Evolutionary conservation across 2,329 filamentous ascomycete species (phyloP), one percentile per base, ranked within the genome.

Genomic region (Epichloe bromicola): DNA sequence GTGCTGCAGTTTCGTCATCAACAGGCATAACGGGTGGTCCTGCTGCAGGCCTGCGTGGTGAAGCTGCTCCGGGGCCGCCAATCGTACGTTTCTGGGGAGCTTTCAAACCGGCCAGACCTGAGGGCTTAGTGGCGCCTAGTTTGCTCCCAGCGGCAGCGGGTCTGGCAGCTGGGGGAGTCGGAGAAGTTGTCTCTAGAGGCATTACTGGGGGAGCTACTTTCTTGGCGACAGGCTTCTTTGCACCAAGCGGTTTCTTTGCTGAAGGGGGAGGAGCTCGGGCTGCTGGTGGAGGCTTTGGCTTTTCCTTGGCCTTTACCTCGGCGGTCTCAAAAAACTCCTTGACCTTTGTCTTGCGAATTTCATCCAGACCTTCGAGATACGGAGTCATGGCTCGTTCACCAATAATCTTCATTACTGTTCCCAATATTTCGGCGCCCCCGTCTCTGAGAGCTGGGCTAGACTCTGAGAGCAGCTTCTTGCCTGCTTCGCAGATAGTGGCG

Each of bases 391-490:
- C 87, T 52, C 93, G 82, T 67, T 98, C 94, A 41, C 93, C 91
- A 71, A 97, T 87, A 51, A 98, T 97, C 71, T 97, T 98, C 93
- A 96, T 97, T 47, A 98, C 68, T 0, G 90, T 95, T 56, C 94
- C 93, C 3, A 98, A 73, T 36, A 93, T 83, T 66, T 98, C 93
- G 14, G 90, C 90, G 65, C 90, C 93, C 33, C 88, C 89, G 46
- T 91, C 85, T 68, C 93, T 82, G 53, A 95, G 80, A 3, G 78
- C 83, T 59, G 94, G 90, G 58, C 83, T 90, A 0, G 88, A 91
- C 64, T 98, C 93, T 0, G 90, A 84, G 15, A 98, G 74, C 7
- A 97, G 73, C 67, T 95, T 97, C 62, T 91, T 96, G 30, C 82
- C 83, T 1, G 82, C 79, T 60, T 97, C 93, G n/a, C 89, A 87